Conservation (phyloP, 169 alveolate species). For the Cryptosporidium andersoni region DNA sequence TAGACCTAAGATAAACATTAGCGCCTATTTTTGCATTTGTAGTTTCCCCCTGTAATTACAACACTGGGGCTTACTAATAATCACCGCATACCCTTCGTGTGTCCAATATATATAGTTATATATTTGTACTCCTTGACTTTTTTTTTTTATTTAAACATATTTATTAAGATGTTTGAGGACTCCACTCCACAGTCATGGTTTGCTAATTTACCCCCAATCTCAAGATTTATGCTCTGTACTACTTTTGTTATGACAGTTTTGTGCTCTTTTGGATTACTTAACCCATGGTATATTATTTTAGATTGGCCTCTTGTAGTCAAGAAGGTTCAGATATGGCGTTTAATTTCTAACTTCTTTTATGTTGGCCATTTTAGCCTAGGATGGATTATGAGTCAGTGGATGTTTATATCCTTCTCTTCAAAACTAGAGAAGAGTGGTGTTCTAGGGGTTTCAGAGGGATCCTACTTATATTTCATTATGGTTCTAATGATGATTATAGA, state of each 20-base stretch:
- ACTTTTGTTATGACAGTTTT: slow-evolving; percentile 79
- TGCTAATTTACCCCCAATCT: slow-evolving; percentile 82
- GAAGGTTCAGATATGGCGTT: slow-evolving; percentile 83
- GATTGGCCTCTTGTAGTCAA: slow-evolving; percentile 82
- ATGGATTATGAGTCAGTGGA: slow-evolving; percentile 83
- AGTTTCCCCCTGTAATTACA: too few relatives aligned
- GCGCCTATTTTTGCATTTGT: too few relatives aligned
- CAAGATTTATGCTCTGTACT: slow-evolving; percentile 81
- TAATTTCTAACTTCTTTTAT: slow-evolving; percentile 80
- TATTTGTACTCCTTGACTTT: too few relatives aligned
- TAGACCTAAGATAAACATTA: too few relatives aligned
- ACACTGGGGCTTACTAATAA: too few relatives aligned
- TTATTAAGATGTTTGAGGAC: slow-evolving; percentile 32
- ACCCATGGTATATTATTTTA: slow-evolving; percentile 79
- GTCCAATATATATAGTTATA: too few relatives aligned
- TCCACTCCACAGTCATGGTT: slow-evolving; percentile 84
- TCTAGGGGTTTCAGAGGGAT: slow-evolving; percentile 78
- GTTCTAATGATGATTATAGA: slow-evolving; percentile 78
- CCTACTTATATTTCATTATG: slow-evolving; percentile 82
- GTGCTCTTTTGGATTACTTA: slow-evolving; percentile 77
- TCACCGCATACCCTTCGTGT: too few relatives aligned
- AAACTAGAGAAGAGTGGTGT: slow-evolving; percentile 80
- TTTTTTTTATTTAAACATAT: background rate
- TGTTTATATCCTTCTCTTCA: slow-evolving; percentile 83
- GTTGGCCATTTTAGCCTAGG: slow-evolving; percentile 87